Conservation (phyloP, 2,329 filamentous ascomycete genomes). For the Amylocarpus encephaloides region DNA sequence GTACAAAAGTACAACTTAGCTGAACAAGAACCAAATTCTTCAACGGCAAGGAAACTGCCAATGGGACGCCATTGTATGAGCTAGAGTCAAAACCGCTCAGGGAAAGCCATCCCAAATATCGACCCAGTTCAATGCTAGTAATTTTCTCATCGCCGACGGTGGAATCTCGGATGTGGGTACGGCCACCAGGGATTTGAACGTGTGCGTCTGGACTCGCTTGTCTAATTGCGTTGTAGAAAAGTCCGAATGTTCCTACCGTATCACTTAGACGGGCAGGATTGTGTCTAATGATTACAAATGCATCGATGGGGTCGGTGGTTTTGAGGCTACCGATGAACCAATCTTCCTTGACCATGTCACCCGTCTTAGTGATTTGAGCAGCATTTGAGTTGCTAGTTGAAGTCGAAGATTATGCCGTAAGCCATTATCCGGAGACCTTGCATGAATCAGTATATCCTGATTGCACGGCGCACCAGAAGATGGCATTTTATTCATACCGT, state of each 20-base stretch:
- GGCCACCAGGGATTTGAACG: conserved; percentile 83
- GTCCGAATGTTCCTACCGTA: conserved; percentile 65
- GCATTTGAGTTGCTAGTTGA: conserved; percentile 86
- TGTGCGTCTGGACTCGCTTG: conserved; percentile 67
- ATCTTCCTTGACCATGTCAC: conserved; percentile 68
- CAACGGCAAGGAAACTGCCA: too few relatives aligned
- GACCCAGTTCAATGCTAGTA: conserved; percentile 74
- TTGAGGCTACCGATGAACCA: conserved; percentile 80
- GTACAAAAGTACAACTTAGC: too few relatives aligned
- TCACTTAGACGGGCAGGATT: conserved; percentile 56
- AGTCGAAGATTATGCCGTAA: conserved; percentile 87
- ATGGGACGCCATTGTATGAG: conserved; percentile 17
- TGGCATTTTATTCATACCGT: conserved; percentile 43
- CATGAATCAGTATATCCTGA: neutral
- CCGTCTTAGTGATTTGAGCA: conserved; percentile 70
- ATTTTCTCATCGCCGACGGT: conserved; percentile 68
- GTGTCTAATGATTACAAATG: conserved; percentile 81
- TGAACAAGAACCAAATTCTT: too few relatives aligned
- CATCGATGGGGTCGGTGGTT: conserved; percentile 63
- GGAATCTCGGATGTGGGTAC: conserved; percentile 80
- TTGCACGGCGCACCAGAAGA: neutral
- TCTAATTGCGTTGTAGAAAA: conserved; percentile 71
- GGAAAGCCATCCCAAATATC: conserved; percentile 88
- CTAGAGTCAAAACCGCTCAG: conserved; percentile 50
- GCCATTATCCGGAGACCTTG: conserved; percentile 21